Evolutionary conservation across 768 basidiomycete genomes (phyloP), one percentile per base, ranked within the genome.

Genomic region (Hygrophorus pudorinus): DNA sequence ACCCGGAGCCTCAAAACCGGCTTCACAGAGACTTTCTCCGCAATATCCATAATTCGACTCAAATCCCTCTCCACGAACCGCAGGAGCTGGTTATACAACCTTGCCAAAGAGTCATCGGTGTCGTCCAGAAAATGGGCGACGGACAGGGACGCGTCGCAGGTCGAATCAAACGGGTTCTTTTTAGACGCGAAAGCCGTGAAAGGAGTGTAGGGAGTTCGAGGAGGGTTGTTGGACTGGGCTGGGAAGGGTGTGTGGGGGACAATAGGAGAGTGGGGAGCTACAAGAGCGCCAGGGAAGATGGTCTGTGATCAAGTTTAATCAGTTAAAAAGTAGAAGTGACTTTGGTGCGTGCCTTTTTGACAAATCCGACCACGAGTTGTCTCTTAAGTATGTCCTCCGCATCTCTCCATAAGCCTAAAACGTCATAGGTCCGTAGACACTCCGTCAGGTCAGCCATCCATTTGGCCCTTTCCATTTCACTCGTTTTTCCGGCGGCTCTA

Each of bases 301-400:
- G 82, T 82, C 89, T 92, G 51, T 10, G 20, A 29, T 36, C 27
- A 41, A 44, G 21, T 9, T 53, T 47, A 48, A 49, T 43, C 35
- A 24, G 36, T 10, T 18, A 27, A 29, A 39, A 17, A 16, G 13
- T 20, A 41, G 5, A 41, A 41, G 13, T n/a, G 33, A 36, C 16
- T 13, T 18, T 1, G 12, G 8, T 33, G 53, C 59, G 31, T 42
- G 84, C 91, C 70, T 85, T 85, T 54, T 76, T 79, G 7, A 91
- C 71, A 53, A 92, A 93, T 11, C 71, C 72, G 1, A 77, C 76
- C 29, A 91, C 73, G 30, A 96, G 66, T 35, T 83, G 78, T 41
- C 66, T 67, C 44, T 82, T 70, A 41, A 97, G 64, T 13, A 96
- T 79, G 47, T 91, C 86, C 63, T 94, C 93, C 1, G 92, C 94